Conservation (phyloP, 2,329 filamentous ascomycete species). For the Fusarium coffeatum region DNA sequence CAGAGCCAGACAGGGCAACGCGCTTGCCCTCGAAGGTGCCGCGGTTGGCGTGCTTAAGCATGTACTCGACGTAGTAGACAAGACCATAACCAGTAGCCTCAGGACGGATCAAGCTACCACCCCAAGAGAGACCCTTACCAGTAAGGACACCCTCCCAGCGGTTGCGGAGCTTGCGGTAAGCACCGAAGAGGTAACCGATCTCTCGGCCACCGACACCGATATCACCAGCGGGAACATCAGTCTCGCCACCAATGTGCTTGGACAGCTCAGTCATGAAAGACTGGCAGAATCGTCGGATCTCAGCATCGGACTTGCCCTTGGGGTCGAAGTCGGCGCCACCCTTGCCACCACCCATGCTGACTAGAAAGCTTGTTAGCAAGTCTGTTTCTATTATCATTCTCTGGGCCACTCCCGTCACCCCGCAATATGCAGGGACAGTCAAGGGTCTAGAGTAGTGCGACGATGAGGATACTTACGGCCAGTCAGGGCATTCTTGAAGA, state of each 20-base stretch:
- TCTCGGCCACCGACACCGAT: slow-evolving; percentile 94
- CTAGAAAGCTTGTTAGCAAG: slow-evolving; percentile 44
- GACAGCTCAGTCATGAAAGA: slow-evolving; percentile 96
- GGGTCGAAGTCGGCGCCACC: slow-evolving; percentile 98
- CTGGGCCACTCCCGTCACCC: slow-evolving; percentile 8
- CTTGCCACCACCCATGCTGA: slow-evolving; percentile 92
- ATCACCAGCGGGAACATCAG: slow-evolving; percentile 95
- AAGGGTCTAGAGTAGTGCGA: background rate
- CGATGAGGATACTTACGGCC: slow-evolving; percentile 72
- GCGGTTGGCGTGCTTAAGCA: slow-evolving; percentile 90
- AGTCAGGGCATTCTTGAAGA: slow-evolving; percentile 99
- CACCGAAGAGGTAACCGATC: slow-evolving; percentile 94
- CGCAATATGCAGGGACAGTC: slow-evolving; percentile 33
- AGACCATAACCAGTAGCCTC: slow-evolving; percentile 98
- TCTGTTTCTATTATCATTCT: slow-evolving; percentile 3
- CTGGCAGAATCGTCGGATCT: slow-evolving; percentile 97
- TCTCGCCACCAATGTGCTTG: slow-evolving; percentile 96
- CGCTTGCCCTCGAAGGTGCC: slow-evolving; percentile 91
- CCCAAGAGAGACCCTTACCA: slow-evolving; percentile 93
- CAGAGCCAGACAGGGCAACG: slow-evolving; percentile 94
- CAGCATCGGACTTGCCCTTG: slow-evolving; percentile 96
- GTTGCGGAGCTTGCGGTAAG: slow-evolving; percentile 89
- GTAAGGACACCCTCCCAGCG: slow-evolving; percentile 96
- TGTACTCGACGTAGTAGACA: slow-evolving; percentile 95
- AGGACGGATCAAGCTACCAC: slow-evolving; percentile 91